A percentile compares a stretch with the other conserved stretches of the same genome.
Conservation (phyloP, 1,284 basidiomycete genomes). For the Cryptococcus sp. region DNA sequence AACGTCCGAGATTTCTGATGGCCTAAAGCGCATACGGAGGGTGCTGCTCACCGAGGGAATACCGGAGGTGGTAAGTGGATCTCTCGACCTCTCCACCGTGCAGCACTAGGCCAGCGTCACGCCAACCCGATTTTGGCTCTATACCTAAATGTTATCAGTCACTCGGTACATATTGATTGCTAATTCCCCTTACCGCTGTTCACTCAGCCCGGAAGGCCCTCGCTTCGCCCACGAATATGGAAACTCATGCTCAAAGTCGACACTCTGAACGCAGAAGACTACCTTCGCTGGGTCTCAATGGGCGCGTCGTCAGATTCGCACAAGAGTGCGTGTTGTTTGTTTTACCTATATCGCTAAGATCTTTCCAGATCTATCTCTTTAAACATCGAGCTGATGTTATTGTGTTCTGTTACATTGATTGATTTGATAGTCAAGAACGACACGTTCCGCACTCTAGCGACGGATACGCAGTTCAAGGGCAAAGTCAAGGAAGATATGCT, state of each 20-base stretch:
- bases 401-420: not conserved
- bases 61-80: slow-evolving; percentile 55
- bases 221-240: slow-evolving; percentile 65
- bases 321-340: slow-evolving; percentile 66
- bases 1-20: slow-evolving; percentile 71
- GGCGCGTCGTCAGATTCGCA: slow-evolving; percentile 84
- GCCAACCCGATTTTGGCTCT: no score
- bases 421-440: slow-evolving; percentile 57
- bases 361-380: not conserved
- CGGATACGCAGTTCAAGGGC: slow-evolving; percentile 91
- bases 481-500: slow-evolving; percentile 94
- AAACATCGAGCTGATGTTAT: not conserved
- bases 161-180: not conserved
- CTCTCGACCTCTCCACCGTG: not conserved
- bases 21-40: slow-evolving; percentile 71
- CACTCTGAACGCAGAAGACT: slow-evolving; percentile 71
- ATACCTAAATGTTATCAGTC: no score
- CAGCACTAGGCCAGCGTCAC: no score
- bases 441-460: slow-evolving; percentile 79
- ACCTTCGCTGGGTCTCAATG: slow-evolving; percentile 75
- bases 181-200: not conserved
- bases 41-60: slow-evolving; percentile 86
- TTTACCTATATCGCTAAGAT: not conserved
- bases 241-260: slow-evolving; percentile 84
- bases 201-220: slow-evolving; percentile 25